Evolutionary conservation across 495 filamentous ascomycete species (phyloP).

Genomic region (Penicillium goetzii): DNA sequence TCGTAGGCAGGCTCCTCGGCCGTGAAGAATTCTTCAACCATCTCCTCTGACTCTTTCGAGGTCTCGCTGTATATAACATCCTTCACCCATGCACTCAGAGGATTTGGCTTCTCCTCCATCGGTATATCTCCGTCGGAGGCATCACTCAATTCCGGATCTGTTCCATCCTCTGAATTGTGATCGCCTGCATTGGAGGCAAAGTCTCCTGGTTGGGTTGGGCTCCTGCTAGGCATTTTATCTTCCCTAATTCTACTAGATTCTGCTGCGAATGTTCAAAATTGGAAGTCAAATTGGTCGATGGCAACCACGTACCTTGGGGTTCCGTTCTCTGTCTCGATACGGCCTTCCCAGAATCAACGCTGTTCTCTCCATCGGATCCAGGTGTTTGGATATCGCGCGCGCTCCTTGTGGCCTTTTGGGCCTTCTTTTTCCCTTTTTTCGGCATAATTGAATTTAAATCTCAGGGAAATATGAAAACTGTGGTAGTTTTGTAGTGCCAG

Average conservation of each 20-base stretch:
- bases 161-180: background rate
- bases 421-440: background rate
- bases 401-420: background rate
- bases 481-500: background rate
- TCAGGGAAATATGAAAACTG: background rate
- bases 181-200: background rate
- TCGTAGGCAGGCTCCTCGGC: background rate
- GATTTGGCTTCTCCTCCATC: background rate
- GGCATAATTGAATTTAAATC: background rate
- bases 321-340: background rate
- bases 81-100: background rate
- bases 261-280: background rate
- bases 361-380: background rate
- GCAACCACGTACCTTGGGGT: background rate
- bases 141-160: background rate
- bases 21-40: background rate
- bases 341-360: background rate
- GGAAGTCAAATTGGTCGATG: background rate
- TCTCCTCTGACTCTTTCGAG: background rate
- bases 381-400: slow-evolving; percentile 5
- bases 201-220: background rate
- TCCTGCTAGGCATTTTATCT: background rate
- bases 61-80: background rate
- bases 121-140: background rate
- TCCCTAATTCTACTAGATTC: background rate